Conservation (phyloP, 106 monocot genomes). For the Dendrobium chrysotoxum region DNA sequence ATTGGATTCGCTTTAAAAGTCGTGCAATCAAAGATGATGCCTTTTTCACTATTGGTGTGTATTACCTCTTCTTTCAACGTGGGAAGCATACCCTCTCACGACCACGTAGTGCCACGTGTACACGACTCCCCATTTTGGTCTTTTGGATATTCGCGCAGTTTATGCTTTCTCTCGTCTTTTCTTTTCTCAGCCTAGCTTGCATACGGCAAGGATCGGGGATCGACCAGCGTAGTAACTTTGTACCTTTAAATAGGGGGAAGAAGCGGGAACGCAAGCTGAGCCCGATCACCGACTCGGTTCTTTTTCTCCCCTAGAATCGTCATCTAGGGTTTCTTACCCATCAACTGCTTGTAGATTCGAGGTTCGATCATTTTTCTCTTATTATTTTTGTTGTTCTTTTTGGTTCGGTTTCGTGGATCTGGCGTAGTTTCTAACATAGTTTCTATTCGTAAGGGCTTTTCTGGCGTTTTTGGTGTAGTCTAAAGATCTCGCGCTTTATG, state of each 20-base stretch:
- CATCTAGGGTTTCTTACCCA: not conserved
- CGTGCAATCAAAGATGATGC: not conserved
- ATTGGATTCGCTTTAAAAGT: not conserved
- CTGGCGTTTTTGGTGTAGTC: not conserved
- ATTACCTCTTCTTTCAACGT: not conserved
- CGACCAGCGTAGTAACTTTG: not conserved
- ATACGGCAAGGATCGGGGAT: not conserved
- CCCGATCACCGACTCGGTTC: not conserved
- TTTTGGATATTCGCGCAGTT: not conserved
- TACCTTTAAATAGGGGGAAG: not conserved
- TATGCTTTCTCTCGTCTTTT: not conserved
- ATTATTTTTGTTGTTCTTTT: not conserved
- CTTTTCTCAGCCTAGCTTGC: no score
- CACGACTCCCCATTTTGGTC: not conserved
- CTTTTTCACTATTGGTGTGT: no score
- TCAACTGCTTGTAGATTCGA: not conserved
- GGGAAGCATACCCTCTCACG: not conserved
- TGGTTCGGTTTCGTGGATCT: not conserved
- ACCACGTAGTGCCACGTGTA: not conserved
- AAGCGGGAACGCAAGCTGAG: not conserved
- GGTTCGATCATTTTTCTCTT: not conserved
- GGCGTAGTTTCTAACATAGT: not conserved
- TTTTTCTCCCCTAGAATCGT: not conserved
- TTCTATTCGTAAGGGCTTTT: not conserved
- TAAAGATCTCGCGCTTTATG: not conserved